Evolutionary conservation across 176 grass and related monocot species (phyloP), one percentile per base, ranked within the genome.

Genomic region (Oropetium thomaeum): DNA sequence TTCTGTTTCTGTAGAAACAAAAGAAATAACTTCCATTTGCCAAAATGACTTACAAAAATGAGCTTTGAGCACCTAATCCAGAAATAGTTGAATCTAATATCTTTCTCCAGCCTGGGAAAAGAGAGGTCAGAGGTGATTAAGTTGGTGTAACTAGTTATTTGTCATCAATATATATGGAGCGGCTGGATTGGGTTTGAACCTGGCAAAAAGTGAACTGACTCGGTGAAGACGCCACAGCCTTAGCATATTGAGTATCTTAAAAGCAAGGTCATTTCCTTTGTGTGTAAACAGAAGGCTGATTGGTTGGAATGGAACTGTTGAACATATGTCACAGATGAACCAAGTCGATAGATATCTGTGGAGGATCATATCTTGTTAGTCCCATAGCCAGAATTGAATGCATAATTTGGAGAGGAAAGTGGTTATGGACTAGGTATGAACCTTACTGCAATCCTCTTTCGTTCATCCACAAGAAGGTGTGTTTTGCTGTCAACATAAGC

Each of bases 41-140:
- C 60, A 32, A 67, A 81, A 75, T 81, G 25, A 78, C 91, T 92
- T 86, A 99, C 91, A 69, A 80, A 84, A 55, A 92, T 86, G 70
- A 95, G 91, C 62, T 99, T 99, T 84, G 89, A 92, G 89, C 91
- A 95, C 63, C 96, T 86, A 47, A 84, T 95, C 96, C 91, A 99
- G 82, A 99, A 99, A 89, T 99, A 99, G 78, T 99, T 99, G 84
- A 99, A 92, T 49, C 91, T 74, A 73, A 99, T 99, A 70, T 99
- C 89, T 65, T 99, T 99, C 89, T 99, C 96, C 77, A 99, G 87
- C 82, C 96, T 88, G 90, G 31, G 73, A 52, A 79, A 88, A 89
- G 63, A 64, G 65, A 83, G 48, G 59, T 79, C 58, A 64, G 65
- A 83, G 48, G 59, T 79, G 52, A 57, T 77, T 62, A 83, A 81